These are phyloP conservation scores for Entophlyctis luteolus DNA, from an alignment of 192 early-diverging fungal genomes.

Conservation along the genomic window DNA sequence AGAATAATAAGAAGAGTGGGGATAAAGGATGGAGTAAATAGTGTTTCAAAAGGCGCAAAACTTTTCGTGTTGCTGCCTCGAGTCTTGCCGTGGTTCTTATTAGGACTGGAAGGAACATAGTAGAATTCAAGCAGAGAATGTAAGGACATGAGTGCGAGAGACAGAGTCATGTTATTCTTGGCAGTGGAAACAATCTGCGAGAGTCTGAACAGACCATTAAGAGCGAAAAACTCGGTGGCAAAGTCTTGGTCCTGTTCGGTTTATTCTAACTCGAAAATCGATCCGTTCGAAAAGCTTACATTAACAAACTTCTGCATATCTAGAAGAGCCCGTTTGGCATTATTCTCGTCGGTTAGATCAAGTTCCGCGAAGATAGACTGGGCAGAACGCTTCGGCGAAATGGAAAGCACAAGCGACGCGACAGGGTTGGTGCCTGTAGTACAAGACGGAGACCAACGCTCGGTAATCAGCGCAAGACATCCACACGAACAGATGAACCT, in stretches of 20 bases:
- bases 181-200: neutral
- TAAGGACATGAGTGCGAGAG: neutral
- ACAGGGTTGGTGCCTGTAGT: too few relatives aligned
- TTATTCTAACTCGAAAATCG: neutral
- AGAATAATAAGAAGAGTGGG: conserved; percentile 46
- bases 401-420: neutral
- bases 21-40: neutral
- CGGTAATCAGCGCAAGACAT: too few relatives aligned
- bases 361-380: too few relatives aligned
- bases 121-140: neutral
- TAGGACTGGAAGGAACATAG: neutral
- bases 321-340: neutral
- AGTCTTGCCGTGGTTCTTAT: neutral
- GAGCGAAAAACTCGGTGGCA: neutral
- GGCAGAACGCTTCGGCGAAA: neutral
- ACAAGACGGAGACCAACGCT: too few relatives aligned
- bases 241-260: conserved; percentile 2
- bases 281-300: neutral
- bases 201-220: neutral
- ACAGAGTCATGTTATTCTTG: neutral
- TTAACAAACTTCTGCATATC: neutral
- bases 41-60: neutral
- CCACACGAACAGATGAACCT: too few relatives aligned
- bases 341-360: too few relatives aligned
- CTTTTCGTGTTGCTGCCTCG: neutral